Evolutionary conservation across 2,329 filamentous ascomycete genomes (phyloP).

Genomic region (Pseudomassariella vexata): DNA sequence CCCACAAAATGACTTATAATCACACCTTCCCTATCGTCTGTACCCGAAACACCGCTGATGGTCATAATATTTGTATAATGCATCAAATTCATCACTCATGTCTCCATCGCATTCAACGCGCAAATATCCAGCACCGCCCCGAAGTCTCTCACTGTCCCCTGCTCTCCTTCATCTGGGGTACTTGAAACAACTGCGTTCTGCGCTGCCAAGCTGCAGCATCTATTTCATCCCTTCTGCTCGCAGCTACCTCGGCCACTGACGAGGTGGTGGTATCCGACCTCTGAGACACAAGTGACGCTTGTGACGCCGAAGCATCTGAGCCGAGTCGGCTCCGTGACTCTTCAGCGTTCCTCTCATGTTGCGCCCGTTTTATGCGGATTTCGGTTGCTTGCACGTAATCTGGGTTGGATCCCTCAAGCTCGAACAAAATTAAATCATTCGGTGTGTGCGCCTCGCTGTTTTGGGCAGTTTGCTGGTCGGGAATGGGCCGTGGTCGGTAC

Average conservation of each 20-base stretch:
- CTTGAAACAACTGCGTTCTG: slow-evolving; percentile 9
- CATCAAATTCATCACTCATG: too few relatives aligned
- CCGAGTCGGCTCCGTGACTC: too few relatives aligned
- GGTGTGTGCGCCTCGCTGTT: neutral
- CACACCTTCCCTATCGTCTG: too few relatives aligned
- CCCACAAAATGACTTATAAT: too few relatives aligned
- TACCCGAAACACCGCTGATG: too few relatives aligned
- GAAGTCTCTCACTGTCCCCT: neutral
- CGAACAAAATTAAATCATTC: neutral
- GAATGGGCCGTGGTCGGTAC: slow-evolving; percentile 8
- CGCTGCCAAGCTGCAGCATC: slow-evolving; percentile 11
- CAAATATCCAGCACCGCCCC: too few relatives aligned
- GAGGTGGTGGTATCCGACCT: neutral
- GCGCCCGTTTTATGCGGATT: neutral
- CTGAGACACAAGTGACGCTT: too few relatives aligned
- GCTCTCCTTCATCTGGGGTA: neutral
- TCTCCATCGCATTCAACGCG: too few relatives aligned
- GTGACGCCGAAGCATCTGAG: too few relatives aligned
- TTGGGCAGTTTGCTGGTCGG: neutral
- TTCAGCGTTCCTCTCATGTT: too few relatives aligned
- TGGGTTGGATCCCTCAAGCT: neutral
- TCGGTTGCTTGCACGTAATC: neutral
- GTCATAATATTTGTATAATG: too few relatives aligned
- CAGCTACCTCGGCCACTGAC: neutral
- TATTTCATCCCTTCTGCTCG: slow-evolving; percentile 2